Evolutionary conservation across 2,329 filamentous ascomycete genomes (phyloP), one percentile per base, ranked within the genome.

Genomic region (Didymella pinodella): DNA sequence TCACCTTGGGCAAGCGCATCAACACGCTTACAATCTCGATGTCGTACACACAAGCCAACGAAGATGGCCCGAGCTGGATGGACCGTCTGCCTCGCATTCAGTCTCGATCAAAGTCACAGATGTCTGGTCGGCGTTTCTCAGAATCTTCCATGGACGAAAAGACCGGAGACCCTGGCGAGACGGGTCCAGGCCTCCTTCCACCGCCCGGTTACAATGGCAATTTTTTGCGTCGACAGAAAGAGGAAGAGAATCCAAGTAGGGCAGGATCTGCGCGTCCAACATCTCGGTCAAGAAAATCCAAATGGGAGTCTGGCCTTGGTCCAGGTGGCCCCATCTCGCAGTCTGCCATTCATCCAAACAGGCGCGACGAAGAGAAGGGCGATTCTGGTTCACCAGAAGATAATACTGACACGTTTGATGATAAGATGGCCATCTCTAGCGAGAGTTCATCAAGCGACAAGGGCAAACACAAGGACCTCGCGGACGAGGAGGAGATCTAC

Each of bases 1-100:
- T 99, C 71, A 98, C 95, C 0, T 86, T 99, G 1, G 95, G 95
- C 69, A 99, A 98, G 78, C 93, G 91, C 61, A 99, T 99, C 85
- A 98, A 98, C 80, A 98, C 95, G 0, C 80, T 99, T 66, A 93
- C 92, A 0, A 84, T 99, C 61, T 97, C 95, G 54, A 91, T 99
- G 86, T 97, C 95, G 0, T 99, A 98, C 80, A 99, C 95, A 0
- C 87, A 90, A 61, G 93, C 89, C 18, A 91, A 90, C 49, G 94
- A 97, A 55, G 92, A 96, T 34, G 92, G 93, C 0, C 91, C 93
- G 2, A 88, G 88, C 1, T 99, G 95, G 95, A 96, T 98, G 91
- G 95, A 96, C 67, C 86, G 95, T 53, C 82, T 99, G 43, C 95
- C 95, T 5, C 84, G 87, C 47, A 88, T 90, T 32, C 90, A 92